Percentiles rank a stretch among this genome's conserved stretches.
These are phyloP conservation scores for Asterophora lycoperdoides DNA, from an alignment of 768 basidiomycete genomes.

Conservation along the genomic window DNA sequence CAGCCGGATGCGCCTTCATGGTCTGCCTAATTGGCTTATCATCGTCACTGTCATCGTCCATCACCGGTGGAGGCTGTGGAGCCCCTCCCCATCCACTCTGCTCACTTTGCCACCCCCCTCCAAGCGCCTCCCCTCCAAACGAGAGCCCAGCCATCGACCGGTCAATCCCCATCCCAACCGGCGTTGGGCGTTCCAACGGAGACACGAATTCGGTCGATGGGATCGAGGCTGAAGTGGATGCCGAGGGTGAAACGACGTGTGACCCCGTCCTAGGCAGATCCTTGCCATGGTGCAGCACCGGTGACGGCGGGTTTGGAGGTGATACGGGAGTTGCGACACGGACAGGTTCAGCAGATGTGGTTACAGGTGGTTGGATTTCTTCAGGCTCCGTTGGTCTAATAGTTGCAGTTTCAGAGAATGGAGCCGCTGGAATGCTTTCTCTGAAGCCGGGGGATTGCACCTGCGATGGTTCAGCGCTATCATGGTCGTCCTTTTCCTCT, in stretches of 20 bases:
- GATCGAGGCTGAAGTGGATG: slow-evolving; percentile 26
- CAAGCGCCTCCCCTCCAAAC: slow-evolving; percentile 31
- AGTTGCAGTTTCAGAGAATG: slow-evolving; percentile 41
- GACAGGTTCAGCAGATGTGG: slow-evolving; percentile 4
- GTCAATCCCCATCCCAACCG: slow-evolving; percentile 21
- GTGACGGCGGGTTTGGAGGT: slow-evolving; percentile 17
- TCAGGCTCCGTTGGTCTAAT: slow-evolving; percentile 35
- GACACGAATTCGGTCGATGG: slow-evolving; percentile 28
- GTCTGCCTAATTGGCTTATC: slow-evolving; percentile 62
- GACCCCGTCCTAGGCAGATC: slow-evolving; percentile 19
- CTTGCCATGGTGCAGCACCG: slow-evolving; percentile 7
- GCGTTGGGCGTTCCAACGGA: slow-evolving; percentile 30
- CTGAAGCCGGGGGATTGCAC: slow-evolving; percentile 49
- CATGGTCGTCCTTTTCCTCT: slow-evolving; percentile 24
- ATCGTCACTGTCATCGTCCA: slow-evolving; percentile 62
- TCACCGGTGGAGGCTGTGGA: slow-evolving; percentile 5
- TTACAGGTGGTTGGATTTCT: slow-evolving; percentile 24
- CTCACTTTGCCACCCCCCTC: slow-evolving; percentile 50
- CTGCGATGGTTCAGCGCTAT: slow-evolving; percentile 28
- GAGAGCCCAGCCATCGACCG: slow-evolving; percentile 36
- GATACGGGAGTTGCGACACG: slow-evolving; percentile 7
- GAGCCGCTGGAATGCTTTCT: slow-evolving; percentile 38
- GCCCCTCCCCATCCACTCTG: slow-evolving; percentile 36
- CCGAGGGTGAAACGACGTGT: slow-evolving; percentile 18
- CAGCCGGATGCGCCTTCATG: slow-evolving; percentile 25